Base-by-base conservation (phyloP, 2,329 filamentous ascomycete species). In the Thielaviopsis musarum region DNA sequence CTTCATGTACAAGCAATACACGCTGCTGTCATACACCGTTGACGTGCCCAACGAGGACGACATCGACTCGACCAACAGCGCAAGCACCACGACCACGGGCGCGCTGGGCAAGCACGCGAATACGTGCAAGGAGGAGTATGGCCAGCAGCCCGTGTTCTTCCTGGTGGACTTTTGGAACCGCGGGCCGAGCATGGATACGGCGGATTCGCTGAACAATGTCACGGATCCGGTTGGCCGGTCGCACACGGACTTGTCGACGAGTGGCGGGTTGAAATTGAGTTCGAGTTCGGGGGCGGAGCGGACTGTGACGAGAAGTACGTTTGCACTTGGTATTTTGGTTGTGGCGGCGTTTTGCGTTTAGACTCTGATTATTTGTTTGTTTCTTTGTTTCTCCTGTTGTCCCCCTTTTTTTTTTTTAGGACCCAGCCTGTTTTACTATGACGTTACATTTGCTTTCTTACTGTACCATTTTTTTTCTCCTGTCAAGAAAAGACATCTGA, bases 91-190 rank as follows among this genome's bases (percentile, higher is more conserved):
- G 2, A 67, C 69, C 1, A 69, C 68, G 0, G 86, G 86, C 7
- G 72, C 74, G 57, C 66, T 83, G 51, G 80, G 80, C 52, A 68
- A 69, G 54, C 77, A 82, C 26, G 79, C 80, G 38, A 68, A 72
- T 52, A 69, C 68, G 60, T 91, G 82, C 68, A 70, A 72, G 57
- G 66, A 65, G 2, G 70, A 80, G 62, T 91, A 84, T 74, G 77
- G 77, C n/a, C 70, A 72, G 28, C 73, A 76, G 56, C 86, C 88
- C n/a, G 82, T 77, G 2, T 91, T 88, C 65, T 77, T 88, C 21
- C 75, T 93, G 10, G 86, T 91, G 1, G 88, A 94, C 70, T 91
- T 89, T 69, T 90, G 84, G 69, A 84, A 88, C 68, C 76, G 83
- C 61, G 87, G 84, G 0, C 81, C 84, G 0, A 80, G 85, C 34